These are phyloP conservation scores for Fusarium keratoplasticum DNA, from an alignment of 2,329 filamentous ascomycete genomes.

Conservation along the genomic window DNA sequence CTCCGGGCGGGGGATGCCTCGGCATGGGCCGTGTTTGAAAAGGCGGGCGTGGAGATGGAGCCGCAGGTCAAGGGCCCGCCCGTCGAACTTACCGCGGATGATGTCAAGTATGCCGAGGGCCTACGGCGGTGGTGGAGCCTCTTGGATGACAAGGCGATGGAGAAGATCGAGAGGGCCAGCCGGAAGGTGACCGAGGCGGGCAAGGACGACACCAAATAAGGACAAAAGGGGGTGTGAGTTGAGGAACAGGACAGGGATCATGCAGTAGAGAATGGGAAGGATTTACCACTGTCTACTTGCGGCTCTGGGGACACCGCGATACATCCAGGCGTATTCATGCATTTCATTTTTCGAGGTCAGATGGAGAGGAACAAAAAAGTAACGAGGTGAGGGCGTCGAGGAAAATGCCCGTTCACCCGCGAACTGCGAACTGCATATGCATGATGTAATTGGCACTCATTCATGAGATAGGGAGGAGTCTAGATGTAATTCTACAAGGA, in stretches of 20 bases:
- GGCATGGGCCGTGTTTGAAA: conserved; percentile 72
- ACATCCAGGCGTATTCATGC: background rate
- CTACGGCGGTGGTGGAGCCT: conserved; percentile 62
- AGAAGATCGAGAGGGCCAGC: conserved; percentile 62
- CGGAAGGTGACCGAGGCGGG: conserved; percentile 47
- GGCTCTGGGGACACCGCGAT: conserved; percentile 7
- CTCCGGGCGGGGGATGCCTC: conserved; percentile 66
- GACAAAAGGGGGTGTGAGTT: conserved; percentile 3
- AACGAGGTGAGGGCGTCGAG: background rate
- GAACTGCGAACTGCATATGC: background rate
- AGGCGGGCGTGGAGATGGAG: conserved; percentile 51
- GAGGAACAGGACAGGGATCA: conserved; percentile 22
- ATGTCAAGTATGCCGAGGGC: conserved; percentile 61
- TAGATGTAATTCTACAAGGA: background rate
- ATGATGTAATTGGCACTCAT: conserved; percentile 11
- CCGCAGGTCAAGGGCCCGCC: conserved; percentile 70
- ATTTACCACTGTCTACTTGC: conserved; percentile 6
- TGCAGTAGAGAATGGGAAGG: conserved; percentile 10
- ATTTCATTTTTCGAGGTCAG: conserved; percentile 16
- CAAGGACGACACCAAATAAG: conserved; percentile 44
- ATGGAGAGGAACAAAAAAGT: conserved; percentile 2
- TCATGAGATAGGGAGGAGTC: background rate
- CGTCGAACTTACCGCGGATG: conserved; percentile 64
- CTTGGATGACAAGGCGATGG: conserved; percentile 59
- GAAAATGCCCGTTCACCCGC: background rate